Percentiles rank a stretch among this genome's conserved stretches.
Conservation (phyloP, 179 eudicot species). For the Spergularia azorica region DNA sequence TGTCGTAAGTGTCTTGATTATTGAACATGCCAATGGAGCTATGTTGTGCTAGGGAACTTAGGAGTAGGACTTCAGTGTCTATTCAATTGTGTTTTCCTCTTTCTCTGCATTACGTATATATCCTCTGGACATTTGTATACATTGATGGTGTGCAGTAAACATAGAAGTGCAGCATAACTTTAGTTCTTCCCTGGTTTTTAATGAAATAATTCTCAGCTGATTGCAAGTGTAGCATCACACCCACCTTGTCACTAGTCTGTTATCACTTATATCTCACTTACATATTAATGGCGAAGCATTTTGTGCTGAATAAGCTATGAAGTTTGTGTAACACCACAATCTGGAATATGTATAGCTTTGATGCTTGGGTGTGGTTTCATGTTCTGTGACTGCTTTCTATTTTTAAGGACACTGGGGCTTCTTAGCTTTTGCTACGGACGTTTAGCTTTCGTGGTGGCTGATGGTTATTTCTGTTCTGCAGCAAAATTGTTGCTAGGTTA, state of each 20-base stretch:
- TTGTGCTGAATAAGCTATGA: constrained; percentile 11
- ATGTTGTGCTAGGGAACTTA: too few relatives aligned
- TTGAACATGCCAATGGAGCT: too few relatives aligned
- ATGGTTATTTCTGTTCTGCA: constrained; percentile 1
- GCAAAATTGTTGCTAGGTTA: constrained; percentile 14
- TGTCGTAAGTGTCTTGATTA: too few relatives aligned
- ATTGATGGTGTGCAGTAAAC: too few relatives aligned
- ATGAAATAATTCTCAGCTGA: not conserved
- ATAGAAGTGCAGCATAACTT: not conserved
- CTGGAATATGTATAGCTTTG: not conserved
- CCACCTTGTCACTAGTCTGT: constrained; percentile 11
- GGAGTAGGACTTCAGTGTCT: too few relatives aligned
- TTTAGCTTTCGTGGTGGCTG: not conserved
- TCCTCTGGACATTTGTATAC: too few relatives aligned
- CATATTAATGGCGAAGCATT: constrained; percentile 14
- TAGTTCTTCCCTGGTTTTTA: not conserved
- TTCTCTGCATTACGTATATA: too few relatives aligned
- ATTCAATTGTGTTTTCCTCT: too few relatives aligned
- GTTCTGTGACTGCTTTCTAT: constrained; percentile 13
- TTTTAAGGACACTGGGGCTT: not conserved
- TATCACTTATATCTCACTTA: constrained; percentile 1
- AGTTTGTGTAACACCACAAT: constrained; percentile 19
- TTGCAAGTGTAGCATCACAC: constrained; percentile 10
- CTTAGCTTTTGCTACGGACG: not conserved
- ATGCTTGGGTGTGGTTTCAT: constrained; percentile 18